Conservation (phyloP, 305 asterid species). For the Rubia peregrina region DNA sequence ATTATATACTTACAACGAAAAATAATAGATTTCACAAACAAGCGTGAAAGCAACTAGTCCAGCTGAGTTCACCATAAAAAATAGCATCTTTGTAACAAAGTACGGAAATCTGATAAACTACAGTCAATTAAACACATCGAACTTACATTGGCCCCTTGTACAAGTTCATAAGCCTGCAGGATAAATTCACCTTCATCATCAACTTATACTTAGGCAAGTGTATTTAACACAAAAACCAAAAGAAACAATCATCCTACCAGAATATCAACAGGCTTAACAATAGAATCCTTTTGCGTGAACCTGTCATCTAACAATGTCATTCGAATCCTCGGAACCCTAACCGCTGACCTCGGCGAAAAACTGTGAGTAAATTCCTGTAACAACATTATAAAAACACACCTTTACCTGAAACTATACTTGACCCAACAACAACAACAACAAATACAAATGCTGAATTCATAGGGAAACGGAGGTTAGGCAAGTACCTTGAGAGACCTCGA, state of each 20-base stretch:
- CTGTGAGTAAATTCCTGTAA: constrained; percentile 33
- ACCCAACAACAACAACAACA: neutral
- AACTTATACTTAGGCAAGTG: constrained; percentile 1
- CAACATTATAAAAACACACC: neutral
- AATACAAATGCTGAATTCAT: neutral
- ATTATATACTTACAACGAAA: neutral
- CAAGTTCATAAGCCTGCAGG: constrained; percentile 88
- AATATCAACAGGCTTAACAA: constrained; percentile 68
- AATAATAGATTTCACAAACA: neutral
- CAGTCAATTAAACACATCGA: constrained; percentile 1
- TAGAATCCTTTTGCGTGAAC: constrained; percentile 28
- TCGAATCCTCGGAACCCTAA: constrained; percentile 30
- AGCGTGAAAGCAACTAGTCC: neutral
- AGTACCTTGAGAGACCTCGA: constrained; percentile 10
- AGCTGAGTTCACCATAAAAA: neutral
- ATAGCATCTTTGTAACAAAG: neutral
- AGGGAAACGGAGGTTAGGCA: neutral
- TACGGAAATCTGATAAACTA: neutral
- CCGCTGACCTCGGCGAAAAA: constrained; percentile 25
- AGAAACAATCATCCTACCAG: constrained; percentile 44
- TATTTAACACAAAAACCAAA: constrained; percentile 5
- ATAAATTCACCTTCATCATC: constrained; percentile 27
- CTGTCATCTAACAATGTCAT: constrained; percentile 61
- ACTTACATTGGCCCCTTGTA: constrained; percentile 91
- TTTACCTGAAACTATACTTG: neutral